Percentiles rank a stretch among this genome's conserved stretches.
Conservation (phyloP, 805 yeast genomes). For the Candida glaebosa region DNA sequence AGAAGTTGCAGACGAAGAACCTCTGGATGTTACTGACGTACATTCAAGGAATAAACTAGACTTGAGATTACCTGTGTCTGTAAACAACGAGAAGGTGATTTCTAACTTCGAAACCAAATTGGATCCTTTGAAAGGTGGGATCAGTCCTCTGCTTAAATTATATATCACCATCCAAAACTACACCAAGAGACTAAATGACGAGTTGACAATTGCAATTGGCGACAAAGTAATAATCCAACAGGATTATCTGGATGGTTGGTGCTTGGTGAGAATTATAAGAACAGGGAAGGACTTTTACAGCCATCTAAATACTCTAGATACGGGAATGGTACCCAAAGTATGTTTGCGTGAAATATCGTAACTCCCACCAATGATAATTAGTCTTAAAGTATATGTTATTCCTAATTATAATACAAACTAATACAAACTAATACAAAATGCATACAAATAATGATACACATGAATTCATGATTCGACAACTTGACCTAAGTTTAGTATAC, state of each 20-base stretch:
- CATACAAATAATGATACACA: not conserved
- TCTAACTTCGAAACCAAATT: not conserved
- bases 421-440: slow-evolving; percentile 9
- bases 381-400: not conserved
- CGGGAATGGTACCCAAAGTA: slow-evolving; percentile 34
- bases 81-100: not conserved
- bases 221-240: slow-evolving; percentile 24
- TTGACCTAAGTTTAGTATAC: not conserved
- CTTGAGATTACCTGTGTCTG: slow-evolving; percentile 1
- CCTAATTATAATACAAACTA: slow-evolving; percentile 5
- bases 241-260: slow-evolving; percentile 38
- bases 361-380: not conserved
- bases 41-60: slow-evolving; percentile 4
- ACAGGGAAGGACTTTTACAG: slow-evolving; percentile 6
- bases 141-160: slow-evolving; percentile 3
- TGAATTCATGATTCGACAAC: not conserved
- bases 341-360: slow-evolving; percentile 18
- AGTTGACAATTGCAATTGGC: slow-evolving; percentile 27
- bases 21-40: not conserved
- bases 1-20: not conserved
- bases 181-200: slow-evolving; percentile 28
- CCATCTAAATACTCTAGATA: slow-evolving; percentile 2
- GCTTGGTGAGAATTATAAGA: slow-evolving; percentile 20
- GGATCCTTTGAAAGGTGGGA: slow-evolving; percentile 5
- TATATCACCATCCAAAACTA: slow-evolving; percentile 26